Evolutionary conservation across 164 flowering plant genomes (phyloP).

Genomic region (Paratinospora sagittata): DNA sequence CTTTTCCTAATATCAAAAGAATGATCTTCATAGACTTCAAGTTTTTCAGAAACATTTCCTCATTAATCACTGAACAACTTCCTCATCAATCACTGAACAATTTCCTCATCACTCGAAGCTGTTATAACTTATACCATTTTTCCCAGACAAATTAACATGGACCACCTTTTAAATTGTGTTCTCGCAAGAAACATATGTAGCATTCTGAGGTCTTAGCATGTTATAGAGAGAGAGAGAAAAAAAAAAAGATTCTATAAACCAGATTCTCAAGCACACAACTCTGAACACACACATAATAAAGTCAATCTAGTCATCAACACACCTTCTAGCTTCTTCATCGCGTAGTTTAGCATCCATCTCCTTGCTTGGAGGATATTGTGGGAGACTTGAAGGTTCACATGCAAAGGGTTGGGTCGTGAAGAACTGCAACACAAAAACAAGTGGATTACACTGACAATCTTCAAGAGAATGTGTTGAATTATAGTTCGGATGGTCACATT

Average conservation of each 20-base stretch:
- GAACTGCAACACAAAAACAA: constrained; percentile 44
- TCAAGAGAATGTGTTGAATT: background rate
- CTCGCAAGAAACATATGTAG: background rate
- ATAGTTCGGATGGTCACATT: background rate
- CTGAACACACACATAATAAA: background rate
- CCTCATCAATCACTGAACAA: too few species aligned
- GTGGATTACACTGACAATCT: background rate
- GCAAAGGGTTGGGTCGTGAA: constrained; percentile 79
- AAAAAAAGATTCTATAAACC: background rate
- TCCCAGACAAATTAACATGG: background rate
- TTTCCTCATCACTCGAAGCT: too few species aligned
- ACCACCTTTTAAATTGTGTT: background rate
- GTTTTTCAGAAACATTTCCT: too few species aligned
- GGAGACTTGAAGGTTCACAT: constrained; percentile 90
- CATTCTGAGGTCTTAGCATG: background rate
- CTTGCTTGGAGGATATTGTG: constrained; percentile 93
- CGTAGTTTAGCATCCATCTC: constrained; percentile 95
- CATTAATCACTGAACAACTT: too few species aligned
- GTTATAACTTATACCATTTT: too few species aligned
- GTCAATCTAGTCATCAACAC: background rate
- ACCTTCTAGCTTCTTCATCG: constrained; percentile 96
- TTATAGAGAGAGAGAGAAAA: background rate
- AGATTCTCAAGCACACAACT: background rate
- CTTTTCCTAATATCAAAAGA: background rate
- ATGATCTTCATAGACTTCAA: too few species aligned